Evolutionary conservation across 2,329 filamentous ascomycete species (phyloP), one percentile per base, ranked within the genome.

Genomic region (Xylaria sp.): DNA sequence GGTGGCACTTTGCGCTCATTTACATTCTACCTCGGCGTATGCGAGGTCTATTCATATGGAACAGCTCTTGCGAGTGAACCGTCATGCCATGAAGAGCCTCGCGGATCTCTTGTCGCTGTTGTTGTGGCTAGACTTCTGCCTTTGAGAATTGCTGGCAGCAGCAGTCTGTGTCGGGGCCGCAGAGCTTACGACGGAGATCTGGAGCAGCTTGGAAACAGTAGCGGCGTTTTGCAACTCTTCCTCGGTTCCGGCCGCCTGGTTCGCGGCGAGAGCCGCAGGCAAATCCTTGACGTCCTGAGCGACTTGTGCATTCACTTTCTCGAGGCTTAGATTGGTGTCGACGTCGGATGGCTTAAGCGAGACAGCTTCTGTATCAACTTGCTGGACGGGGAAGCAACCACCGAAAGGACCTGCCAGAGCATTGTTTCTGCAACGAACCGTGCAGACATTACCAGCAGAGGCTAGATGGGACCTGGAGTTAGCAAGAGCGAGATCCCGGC

Each of bases 341-440:
- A 90, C 84, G 59, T 79, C 80, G 57, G 79, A 75, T 2, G 84
- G 78, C 0, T 78, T 81, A 79, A 87, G 87, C 65, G 75, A 76
- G 58, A 77, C 82, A 54, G 82, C 66, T 0, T 77, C 72, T 13
- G 53, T 47, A 74, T 88, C 87, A 35, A 79, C 79, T 74, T 90
- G 88, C 76, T 88, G 84, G 21, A 89, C 82, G 1, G 86, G 79
- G 75, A 89, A 85, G 78, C 87, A 90, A 60, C 87, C 84, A 47
- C 85, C 85, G 64, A 89, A 89, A 13, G 86, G 86, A 4, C 86
- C 86, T 10, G 86, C 86, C 3, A 84, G 78, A 3, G 86, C 85
- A 65, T 84, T 86, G 80, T 90, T 90, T 23, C 86, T 82, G 81
- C 87, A 89, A 42, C 87, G 84, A 23, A 89, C 81, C 0, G 87